Percentiles rank a stretch among this genome's conserved stretches.
Evolutionary conservation across 257 asterid genomes (phyloP).

Genomic region (Solanum virginianum): DNA sequence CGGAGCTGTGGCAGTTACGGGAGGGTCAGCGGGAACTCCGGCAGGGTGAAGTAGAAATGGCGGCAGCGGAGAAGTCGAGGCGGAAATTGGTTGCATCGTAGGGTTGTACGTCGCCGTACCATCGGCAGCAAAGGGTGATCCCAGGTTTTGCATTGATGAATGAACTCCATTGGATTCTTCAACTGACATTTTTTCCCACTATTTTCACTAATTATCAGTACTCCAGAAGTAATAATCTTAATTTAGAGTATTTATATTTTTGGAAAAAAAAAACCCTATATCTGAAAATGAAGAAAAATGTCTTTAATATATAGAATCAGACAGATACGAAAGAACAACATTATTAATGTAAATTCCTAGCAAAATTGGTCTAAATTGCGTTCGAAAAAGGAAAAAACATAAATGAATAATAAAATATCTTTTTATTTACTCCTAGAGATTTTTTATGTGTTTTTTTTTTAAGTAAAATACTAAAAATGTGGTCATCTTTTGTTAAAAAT

Average conservation of each 20-base stretch:
- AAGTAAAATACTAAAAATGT: neutral
- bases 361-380: neutral
- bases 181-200: neutral
- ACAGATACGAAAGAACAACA: neutral
- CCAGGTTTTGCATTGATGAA: neutral
- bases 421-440: neutral
- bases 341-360: neutral
- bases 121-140: neutral
- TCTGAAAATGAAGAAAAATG: neutral
- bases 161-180: constrained; percentile 5
- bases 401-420: neutral
- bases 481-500: neutral
- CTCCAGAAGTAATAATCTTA: neutral
- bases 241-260: neutral
- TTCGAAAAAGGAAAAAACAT: neutral
- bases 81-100: neutral
- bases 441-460: neutral
- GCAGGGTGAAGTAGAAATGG: neutral
- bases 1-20: neutral
- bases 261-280: neutral
- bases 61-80: neutral
- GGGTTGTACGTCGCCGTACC: neutral
- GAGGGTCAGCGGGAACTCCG: neutral
- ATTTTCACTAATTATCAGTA: neutral
- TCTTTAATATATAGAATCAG: neutral